Evolutionary conservation across 306 rosid species (phyloP).

Genomic region (Prunus mira): DNA sequence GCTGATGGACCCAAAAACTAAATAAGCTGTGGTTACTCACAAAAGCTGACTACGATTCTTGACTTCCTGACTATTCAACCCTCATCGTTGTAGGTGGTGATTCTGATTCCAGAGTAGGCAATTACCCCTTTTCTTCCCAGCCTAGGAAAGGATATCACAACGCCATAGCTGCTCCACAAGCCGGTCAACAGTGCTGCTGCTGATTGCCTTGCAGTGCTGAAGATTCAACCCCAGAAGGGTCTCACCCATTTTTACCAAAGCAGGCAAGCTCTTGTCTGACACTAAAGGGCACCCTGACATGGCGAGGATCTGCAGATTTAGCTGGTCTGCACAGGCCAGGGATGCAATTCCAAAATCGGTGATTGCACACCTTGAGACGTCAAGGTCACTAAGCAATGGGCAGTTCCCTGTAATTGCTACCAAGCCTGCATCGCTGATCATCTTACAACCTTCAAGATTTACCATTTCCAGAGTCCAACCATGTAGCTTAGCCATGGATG

Average conservation of each 20-base stretch:
- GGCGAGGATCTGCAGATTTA: constrained; percentile 67
- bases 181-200: constrained; percentile 44
- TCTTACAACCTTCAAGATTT: constrained; percentile 66
- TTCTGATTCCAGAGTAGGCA: constrained; percentile 16
- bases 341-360: constrained; percentile 65
- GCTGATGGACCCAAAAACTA: constrained; percentile 75
- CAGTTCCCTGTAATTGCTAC: constrained; percentile 61
- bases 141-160: constrained; percentile 77
- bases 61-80: constrained; percentile 25
- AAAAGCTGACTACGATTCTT: constrained; percentile 42
- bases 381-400: constrained; percentile 61
- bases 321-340: constrained; percentile 42
- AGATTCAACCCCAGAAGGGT: constrained; percentile 76
- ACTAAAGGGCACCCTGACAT: constrained; percentile 59
- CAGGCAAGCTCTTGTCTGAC: constrained; percentile 57
- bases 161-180: constrained; percentile 65
- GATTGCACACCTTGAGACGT: constrained; percentile 65
- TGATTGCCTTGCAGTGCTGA: constrained; percentile 63
- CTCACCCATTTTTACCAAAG: constrained; percentile 55
- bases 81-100: constrained; percentile 8
- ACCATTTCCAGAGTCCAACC: constrained; percentile 68
- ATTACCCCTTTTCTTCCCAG: constrained; percentile 4
- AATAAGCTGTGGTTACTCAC: constrained; percentile 33
- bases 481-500: constrained; percentile 48
- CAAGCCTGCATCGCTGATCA: constrained; percentile 60